These are phyloP conservation scores for Marvania coccoides DNA, from an alignment of 139 green algal genomes.

Conservation along the genomic window DNA sequence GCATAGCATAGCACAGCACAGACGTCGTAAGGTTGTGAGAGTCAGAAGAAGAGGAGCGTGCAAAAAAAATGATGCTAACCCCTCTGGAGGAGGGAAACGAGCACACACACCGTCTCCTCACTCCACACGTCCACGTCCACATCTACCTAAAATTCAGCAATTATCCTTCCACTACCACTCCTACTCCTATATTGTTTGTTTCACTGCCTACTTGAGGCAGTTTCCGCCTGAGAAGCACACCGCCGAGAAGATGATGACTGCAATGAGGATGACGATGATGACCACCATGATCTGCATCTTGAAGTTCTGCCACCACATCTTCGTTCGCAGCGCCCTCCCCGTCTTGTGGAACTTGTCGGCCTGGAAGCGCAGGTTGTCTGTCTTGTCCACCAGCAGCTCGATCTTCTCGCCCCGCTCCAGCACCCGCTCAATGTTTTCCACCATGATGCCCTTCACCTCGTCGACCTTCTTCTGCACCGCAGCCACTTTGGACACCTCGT, in stretches of 20 bases:
- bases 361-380: slow-evolving; percentile 89
- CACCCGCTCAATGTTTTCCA: slow-evolving; percentile 97
- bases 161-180: too few relatives aligned
- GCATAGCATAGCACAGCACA: too few relatives aligned
- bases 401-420: slow-evolving; percentile 94
- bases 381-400: slow-evolving; percentile 94
- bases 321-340: slow-evolving; percentile 64
- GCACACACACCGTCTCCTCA: too few relatives aligned
- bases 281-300: slow-evolving; percentile 82
- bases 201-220: slow-evolving; percentile 36
- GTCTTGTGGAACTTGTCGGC: slow-evolving; percentile 87
- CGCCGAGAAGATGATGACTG: slow-evolving; percentile 74
- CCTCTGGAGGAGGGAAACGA: too few relatives aligned
- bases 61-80: too few relatives aligned
- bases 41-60: too few relatives aligned
- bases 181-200: too few relatives aligned
- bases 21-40: too few relatives aligned
- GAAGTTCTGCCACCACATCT: slow-evolving; percentile 95
- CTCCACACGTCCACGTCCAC: too few relatives aligned
- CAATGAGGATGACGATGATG: slow-evolving; percentile 59
- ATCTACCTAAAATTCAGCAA: too few relatives aligned
- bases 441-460: slow-evolving; percentile 97
- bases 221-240: slow-evolving; percentile 68
- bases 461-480: slow-evolving; percentile 88
- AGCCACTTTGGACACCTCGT: slow-evolving; percentile 84